A percentile compares a stretch with the other conserved stretches of the same genome.
Evolutionary conservation across 2,329 filamentous ascomycete species (phyloP).

Genomic region (Microsporum audouinii): DNA sequence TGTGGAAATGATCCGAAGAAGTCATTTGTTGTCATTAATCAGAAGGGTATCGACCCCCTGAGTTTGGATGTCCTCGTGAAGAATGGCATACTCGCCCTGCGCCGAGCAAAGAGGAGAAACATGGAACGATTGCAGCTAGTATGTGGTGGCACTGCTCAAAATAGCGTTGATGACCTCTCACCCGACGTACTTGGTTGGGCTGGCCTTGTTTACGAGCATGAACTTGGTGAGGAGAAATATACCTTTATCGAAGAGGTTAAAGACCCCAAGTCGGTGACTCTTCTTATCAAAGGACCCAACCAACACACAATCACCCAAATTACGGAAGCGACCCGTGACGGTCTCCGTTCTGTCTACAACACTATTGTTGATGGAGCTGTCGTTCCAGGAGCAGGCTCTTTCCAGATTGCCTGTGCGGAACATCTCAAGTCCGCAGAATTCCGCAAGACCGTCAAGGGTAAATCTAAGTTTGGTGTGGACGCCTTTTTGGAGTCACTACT

Average conservation of each 20-base stretch:
- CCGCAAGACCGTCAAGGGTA: constrained; percentile 85
- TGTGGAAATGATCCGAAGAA: constrained; percentile 89
- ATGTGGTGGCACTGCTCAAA: constrained; percentile 82
- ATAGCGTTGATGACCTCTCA: constrained; percentile 87
- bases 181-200: constrained; percentile 90
- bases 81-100: constrained; percentile 90
- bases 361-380: constrained; percentile 98
- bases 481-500: constrained; percentile 92
- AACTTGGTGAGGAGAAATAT: constrained; percentile 96
- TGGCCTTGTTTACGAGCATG: constrained; percentile 91
- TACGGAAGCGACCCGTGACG: constrained; percentile 90
- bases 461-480: constrained; percentile 89
- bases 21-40: constrained; percentile 95
- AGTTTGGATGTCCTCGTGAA: constrained; percentile 93
- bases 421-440: constrained; percentile 82
- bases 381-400: constrained; percentile 85
- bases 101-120: constrained; percentile 92
- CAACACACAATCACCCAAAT: constrained; percentile 93
- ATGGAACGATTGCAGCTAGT: constrained; percentile 97
- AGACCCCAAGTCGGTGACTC: constrained; percentile 92
- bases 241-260: constrained; percentile 98
- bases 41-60: constrained; percentile 96
- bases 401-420: constrained; percentile 84
- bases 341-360: constrained; percentile 93
- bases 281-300: constrained; percentile 97